Evolutionary conservation across 768 basidiomycete genomes (phyloP), one percentile per base, ranked within the genome.

Genomic region (Leucocoprinus birnbaumii): DNA sequence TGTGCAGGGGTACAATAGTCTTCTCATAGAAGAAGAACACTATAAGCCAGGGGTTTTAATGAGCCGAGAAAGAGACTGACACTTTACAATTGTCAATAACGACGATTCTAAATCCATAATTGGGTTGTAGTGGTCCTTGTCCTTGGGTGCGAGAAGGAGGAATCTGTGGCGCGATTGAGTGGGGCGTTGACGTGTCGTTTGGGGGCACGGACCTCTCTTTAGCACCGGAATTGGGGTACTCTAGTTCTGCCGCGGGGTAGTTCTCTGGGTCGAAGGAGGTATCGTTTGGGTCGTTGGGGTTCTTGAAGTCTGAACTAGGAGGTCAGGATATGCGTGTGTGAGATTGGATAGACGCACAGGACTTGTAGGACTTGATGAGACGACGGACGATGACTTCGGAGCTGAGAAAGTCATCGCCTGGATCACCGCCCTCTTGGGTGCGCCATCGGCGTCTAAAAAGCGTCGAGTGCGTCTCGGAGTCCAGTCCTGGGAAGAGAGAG

Each of bases 81-180:
- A 79, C 69, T 89, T 80, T 56, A 91, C 70, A 44, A 93, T 91
- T 47, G 83, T 83, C 66, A 85, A 78, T 25, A 94, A 68, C 10
- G 85, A 79, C 57, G 78, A 76, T 71, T 90, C 87, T 31, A 94
- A 73, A 63, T 88, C 88, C 76, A 86, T 79, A 53, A 94, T 86
- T 13, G 91, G 91, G 65, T 89, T 87, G 68, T 92, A 94, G 60
- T 92, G 89, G 61, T 94, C 90, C 61, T 84, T 84, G 74, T 94
- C 91, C 63, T 85, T 89, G 26, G 91, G 91, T 42, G 79, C 83
- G 50, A 93, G 78, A 56, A 93, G 77, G 58, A 89, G 79, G 71
- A 84, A 93, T 66, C 89, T 91, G 54, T 11, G 58, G 50, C 22
- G 22, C 19, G 49, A 34, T 58, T 31, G 38, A 47, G 49, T 44